These are phyloP conservation scores for Dactylonectria estremocensis DNA, from an alignment of 2,329 filamentous ascomycete genomes.

Conservation along the genomic window DNA sequence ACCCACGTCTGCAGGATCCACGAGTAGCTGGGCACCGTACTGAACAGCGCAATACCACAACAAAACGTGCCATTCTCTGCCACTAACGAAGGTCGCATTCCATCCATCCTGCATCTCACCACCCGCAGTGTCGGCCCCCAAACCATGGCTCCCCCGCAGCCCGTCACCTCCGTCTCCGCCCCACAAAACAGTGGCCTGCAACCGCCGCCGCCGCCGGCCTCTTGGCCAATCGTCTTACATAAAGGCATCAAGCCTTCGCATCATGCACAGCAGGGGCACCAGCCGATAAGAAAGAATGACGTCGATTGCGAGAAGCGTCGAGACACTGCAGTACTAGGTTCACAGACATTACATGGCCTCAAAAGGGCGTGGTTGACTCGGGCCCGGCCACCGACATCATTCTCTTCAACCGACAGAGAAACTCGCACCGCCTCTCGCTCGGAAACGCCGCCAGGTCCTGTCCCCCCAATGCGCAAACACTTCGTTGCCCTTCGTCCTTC, in stretches of 20 bases:
- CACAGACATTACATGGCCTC: conserved; percentile 45
- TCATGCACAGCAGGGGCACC: not conserved
- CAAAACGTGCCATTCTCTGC: not conserved
- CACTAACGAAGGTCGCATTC: not conserved
- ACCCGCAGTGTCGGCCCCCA: not conserved
- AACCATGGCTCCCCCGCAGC: not conserved
- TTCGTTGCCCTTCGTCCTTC: conserved; percentile 1
- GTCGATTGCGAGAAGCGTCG: conserved; percentile 32
- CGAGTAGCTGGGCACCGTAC: not conserved
- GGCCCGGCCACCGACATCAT: conserved; percentile 33
- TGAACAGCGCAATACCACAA: not conserved
- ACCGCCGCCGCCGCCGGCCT: not conserved
- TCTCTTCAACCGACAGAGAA: conserved; percentile 34
- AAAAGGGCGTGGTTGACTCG: conserved; percentile 27
- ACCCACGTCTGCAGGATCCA: not conserved
- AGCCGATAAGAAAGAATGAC: not conserved
- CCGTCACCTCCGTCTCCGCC: not conserved
- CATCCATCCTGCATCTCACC: not conserved
- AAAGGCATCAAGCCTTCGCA: not conserved
- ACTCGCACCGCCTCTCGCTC: conserved; percentile 36
- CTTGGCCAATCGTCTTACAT: conserved; percentile 30
- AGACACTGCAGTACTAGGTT: conserved; percentile 45
- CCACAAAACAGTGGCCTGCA: not conserved
- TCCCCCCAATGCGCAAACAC: conserved; percentile 2
- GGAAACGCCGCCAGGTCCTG: conserved; percentile 17